Conservation (phyloP, 805 yeast species). For the baker's yeast (Saccharomyces cerevisiae) region DNA sequence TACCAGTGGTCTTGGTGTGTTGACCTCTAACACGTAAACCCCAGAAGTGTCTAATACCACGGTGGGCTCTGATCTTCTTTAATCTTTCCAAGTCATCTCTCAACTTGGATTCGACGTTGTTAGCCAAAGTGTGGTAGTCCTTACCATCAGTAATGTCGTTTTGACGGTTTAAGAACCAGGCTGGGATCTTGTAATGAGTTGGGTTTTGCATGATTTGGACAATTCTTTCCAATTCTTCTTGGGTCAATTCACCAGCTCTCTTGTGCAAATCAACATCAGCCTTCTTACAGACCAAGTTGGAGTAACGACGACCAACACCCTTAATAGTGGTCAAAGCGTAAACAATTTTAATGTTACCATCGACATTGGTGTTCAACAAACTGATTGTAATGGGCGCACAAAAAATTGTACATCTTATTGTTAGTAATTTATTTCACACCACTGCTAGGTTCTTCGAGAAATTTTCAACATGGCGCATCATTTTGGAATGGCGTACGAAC, state of each 20-base stretch:
- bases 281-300: slow-evolving; percentile 99
- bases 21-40: slow-evolving; percentile 99
- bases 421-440: slow-evolving; percentile 31
- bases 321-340: slow-evolving; percentile 99
- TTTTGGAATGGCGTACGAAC: not conserved
- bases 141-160: slow-evolving; percentile 97
- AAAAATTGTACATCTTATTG: slow-evolving; percentile 11
- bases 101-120: slow-evolving; percentile 97
- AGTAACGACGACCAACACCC: slow-evolving; percentile 99
- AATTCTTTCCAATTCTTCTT: slow-evolving; percentile 99
- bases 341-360: slow-evolving; percentile 99
- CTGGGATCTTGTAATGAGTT: slow-evolving; percentile 97
- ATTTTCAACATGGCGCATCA: not conserved
- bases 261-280: slow-evolving; percentile 97
- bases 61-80: slow-evolving; percentile 99
- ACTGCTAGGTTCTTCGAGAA: not conserved
- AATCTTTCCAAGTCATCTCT: slow-evolving; percentile 99
- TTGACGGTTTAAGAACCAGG: slow-evolving; percentile 99
- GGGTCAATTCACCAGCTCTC: slow-evolving; percentile 99
- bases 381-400: slow-evolving; percentile 34
- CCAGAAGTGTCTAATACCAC: slow-evolving; percentile 99
- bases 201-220: slow-evolving; percentile 99
- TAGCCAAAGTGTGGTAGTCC: slow-evolving; percentile 97
- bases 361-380: slow-evolving; percentile 99
- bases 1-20: slow-evolving; percentile 99